Conservation (phyloP, 1,139 yeast species). For the Taphrina deformans region DNA sequence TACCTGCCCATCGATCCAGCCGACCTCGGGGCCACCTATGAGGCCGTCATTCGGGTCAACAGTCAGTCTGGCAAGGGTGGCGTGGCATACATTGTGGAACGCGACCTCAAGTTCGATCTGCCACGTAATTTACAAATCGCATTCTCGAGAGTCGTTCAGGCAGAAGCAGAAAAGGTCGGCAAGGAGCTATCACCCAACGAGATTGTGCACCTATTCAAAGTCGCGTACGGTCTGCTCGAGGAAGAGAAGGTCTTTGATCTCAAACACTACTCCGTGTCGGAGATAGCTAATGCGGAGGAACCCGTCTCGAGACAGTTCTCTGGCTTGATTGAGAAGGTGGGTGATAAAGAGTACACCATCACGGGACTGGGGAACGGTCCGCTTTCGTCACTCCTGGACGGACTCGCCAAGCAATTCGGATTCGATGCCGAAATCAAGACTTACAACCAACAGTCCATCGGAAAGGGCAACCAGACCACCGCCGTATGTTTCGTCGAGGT, state of each 20-base stretch:
- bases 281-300: conserved; percentile 43
- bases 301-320: conserved; percentile 51
- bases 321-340: conserved; percentile 54
- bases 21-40: conserved; percentile 94
- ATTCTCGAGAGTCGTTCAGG: conserved; percentile 81
- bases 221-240: conserved; percentile 61
- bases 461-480: conserved; percentile 77
- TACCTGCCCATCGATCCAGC: conserved; percentile 94
- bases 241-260: conserved; percentile 45
- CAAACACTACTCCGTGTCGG: conserved; percentile 43
- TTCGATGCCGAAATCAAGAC: conserved; percentile 69
- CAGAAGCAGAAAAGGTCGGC: conserved; percentile 75
- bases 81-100: conserved; percentile 93
- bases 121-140: conserved; percentile 91
- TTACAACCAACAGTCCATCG: conserved; percentile 90
- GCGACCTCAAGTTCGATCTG: conserved; percentile 82
- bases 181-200: conserved; percentile 80
- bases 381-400: conserved; percentile 83
- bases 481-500: conserved; percentile 89
- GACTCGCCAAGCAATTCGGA: conserved; percentile 61
- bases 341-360: conserved; percentile 45
- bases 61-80: conserved; percentile 99
- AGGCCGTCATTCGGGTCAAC: conserved; percentile 95
- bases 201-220: conserved; percentile 71
- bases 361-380: conserved; percentile 91